Evolutionary conservation across 805 yeast genomes (phyloP).

Genomic region (Schizosaccharomyces osmophilus): DNA sequence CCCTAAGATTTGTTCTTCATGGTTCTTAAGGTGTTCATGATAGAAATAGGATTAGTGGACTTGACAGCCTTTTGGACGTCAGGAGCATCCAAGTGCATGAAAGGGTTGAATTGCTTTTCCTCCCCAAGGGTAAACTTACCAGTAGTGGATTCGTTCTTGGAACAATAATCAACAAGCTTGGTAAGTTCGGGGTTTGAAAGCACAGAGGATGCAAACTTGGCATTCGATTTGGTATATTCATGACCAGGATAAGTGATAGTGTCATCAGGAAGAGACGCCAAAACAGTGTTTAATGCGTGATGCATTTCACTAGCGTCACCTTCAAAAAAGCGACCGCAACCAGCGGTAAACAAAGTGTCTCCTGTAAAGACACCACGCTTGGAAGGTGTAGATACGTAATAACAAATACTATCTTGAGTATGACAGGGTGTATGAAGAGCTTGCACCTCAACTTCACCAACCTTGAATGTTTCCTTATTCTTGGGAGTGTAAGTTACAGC

Average conservation of each 20-base stretch:
- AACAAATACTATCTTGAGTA: slow-evolving; percentile 88
- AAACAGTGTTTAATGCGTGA: slow-evolving; percentile 29
- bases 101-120: slow-evolving; percentile 67
- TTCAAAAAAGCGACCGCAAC: slow-evolving; percentile 93
- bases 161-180: slow-evolving; percentile 26
- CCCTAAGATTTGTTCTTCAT: slow-evolving; percentile 32
- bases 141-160: slow-evolving; percentile 45
- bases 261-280: slow-evolving; percentile 38
- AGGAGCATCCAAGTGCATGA: slow-evolving; percentile 47
- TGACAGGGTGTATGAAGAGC: slow-evolving; percentile 95
- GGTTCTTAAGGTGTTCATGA: slow-evolving; percentile 51
- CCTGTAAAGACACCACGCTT: slow-evolving; percentile 76
- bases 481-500: slow-evolving; percentile 45
- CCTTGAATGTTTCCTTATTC: slow-evolving; percentile 31
- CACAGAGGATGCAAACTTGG: slow-evolving; percentile 47
- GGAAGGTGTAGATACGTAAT: slow-evolving; percentile 33
- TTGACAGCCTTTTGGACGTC: slow-evolving; percentile 37
- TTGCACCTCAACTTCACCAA: slow-evolving; percentile 46
- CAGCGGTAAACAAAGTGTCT: slow-evolving; percentile 79
- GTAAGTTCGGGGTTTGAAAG: slow-evolving; percentile 26
- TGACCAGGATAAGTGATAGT: slow-evolving; percentile 82
- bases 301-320: slow-evolving; percentile 52
- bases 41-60: slow-evolving; percentile 22
- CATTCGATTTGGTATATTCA: slow-evolving; percentile 72
- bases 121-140: slow-evolving; percentile 69